Evolutionary conservation across 1,284 basidiomycete species (phyloP).

Genomic region (Lentinula novae-zelandiae): DNA sequence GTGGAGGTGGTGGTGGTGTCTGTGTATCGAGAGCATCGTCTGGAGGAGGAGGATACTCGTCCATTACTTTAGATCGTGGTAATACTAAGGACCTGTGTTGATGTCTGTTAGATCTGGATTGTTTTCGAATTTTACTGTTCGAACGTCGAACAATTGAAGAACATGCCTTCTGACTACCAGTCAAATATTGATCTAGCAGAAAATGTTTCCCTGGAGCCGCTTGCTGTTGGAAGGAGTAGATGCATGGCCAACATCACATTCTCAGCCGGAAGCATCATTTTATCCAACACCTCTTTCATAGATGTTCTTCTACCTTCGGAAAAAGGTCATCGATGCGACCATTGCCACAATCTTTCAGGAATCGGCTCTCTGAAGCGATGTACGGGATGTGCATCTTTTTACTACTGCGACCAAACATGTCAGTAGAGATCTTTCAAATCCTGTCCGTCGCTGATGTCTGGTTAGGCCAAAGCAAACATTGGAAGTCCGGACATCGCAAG

Average conservation of each 20-base stretch:
- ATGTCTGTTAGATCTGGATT: background rate
- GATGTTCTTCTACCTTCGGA: conserved; percentile 48
- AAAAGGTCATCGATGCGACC: conserved; percentile 64
- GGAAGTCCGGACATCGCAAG: conserved; percentile 58
- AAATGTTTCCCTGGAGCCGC: conserved; percentile 24
- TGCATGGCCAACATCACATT: conserved; percentile 38
- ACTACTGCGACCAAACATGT: conserved; percentile 68
- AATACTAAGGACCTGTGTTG: background rate
- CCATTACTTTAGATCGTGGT: conserved; percentile 13
- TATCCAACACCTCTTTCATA: conserved; percentile 41
- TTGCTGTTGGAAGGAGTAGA: conserved; percentile 46
- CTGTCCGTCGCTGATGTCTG: conserved; percentile 11
- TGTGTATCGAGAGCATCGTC: conserved; percentile 26
- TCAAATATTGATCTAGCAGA: background rate
- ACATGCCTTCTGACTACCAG: background rate
- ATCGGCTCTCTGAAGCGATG: conserved; percentile 41
- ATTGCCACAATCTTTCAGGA: conserved; percentile 40
- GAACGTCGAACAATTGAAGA: too few relatives aligned
- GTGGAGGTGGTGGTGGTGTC: conserved; percentile 36
- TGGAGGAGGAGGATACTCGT: conserved; percentile 30
- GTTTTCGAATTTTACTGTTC: background rate
- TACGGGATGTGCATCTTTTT: conserved; percentile 62
- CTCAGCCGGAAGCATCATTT: conserved; percentile 40
- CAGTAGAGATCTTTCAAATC: conserved; percentile 21
- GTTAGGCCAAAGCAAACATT: conserved; percentile 63